Percentiles rank a stretch among this genome's conserved stretches.
phyloP scores from a whole-genome alignment of 1,284 basidiomycete species.

The Lentinus polychrous region DNA sequence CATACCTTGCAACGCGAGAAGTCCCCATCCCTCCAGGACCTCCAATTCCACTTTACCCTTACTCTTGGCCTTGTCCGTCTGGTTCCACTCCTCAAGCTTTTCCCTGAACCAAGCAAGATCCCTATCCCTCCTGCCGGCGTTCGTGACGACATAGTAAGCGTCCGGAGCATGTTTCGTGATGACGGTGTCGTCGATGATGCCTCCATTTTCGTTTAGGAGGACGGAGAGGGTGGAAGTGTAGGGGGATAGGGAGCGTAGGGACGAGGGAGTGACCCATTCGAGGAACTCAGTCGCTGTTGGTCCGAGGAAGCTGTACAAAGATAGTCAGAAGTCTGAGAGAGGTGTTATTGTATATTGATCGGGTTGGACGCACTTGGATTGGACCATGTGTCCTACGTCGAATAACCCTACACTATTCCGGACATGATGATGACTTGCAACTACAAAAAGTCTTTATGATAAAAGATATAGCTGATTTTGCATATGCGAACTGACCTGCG shows the following conservation, averaged over 20 bases:
- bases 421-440: slow-evolving; percentile 89
- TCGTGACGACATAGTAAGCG: slow-evolving; percentile 93
- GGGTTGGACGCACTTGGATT: slow-evolving; percentile 54
- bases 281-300: slow-evolving; percentile 73
- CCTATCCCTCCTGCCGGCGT: slow-evolving; percentile 81
- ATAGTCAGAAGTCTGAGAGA: not conserved
- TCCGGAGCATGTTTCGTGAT: slow-evolving; percentile 79
- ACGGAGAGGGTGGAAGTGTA: slow-evolving; percentile 83
- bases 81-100: slow-evolving; percentile 75
- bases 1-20: slow-evolving; percentile 85
- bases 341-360: no score
- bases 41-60: slow-evolving; percentile 72
- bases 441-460: slow-evolving; percentile 37
- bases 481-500: slow-evolving; percentile 49
- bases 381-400: slow-evolving; percentile 98
- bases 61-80: slow-evolving; percentile 35
- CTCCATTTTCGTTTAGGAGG: slow-evolving; percentile 82
- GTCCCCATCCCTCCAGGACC: slow-evolving; percentile 79
- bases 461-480: not conserved
- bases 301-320: slow-evolving; percentile 59
- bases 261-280: slow-evolving; percentile 80
- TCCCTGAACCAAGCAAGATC: slow-evolving; percentile 77
- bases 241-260: slow-evolving; percentile 57
- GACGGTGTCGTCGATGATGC: slow-evolving; percentile 93
- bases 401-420: slow-evolving; percentile 84